phyloP scores from a whole-genome alignment of 345 rosid species.

The Syzygium jambos region DNA sequence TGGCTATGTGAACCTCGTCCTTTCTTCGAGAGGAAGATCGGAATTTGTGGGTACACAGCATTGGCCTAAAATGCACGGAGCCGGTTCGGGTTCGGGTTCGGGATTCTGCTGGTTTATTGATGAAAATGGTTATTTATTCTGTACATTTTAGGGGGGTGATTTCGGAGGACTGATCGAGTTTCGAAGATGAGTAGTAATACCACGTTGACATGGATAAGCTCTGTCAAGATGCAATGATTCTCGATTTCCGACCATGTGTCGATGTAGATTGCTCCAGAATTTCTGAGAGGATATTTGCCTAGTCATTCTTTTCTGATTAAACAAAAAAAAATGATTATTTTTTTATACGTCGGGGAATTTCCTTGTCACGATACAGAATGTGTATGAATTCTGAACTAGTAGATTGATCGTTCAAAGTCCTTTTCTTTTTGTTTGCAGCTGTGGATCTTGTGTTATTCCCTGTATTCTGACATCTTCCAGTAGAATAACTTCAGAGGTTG shows the following conservation, averaged over 20 bases:
- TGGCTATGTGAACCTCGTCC: not conserved
- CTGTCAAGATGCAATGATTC: not conserved
- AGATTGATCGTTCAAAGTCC: not conserved
- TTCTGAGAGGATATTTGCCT: not conserved
- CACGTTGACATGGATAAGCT: not conserved
- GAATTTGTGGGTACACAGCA: not conserved
- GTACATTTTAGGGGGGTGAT: not conserved
- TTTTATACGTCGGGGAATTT: not conserved
- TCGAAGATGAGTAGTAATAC: not conserved
- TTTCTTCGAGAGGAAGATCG: not conserved
- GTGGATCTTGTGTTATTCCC: constrained; percentile 31
- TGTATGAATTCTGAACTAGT: not conserved
- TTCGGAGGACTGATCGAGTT: not conserved
- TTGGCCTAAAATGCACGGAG: not conserved
- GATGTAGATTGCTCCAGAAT: not conserved
- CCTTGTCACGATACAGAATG: not conserved
- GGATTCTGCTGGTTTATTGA: not conserved
- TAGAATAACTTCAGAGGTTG: constrained; percentile 26
- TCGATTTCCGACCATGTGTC: not conserved
- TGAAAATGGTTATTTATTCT: not conserved
- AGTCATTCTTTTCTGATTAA: not conserved
- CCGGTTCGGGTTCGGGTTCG: not conserved
- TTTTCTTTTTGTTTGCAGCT: constrained; percentile 22
- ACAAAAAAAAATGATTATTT: not conserved
- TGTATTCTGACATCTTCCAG: not conserved